A percentile compares a stretch with the other conserved stretches of the same genome.
Conservation (phyloP, 768 basidiomycete species). For the Multifurca ochricompacta region DNA sequence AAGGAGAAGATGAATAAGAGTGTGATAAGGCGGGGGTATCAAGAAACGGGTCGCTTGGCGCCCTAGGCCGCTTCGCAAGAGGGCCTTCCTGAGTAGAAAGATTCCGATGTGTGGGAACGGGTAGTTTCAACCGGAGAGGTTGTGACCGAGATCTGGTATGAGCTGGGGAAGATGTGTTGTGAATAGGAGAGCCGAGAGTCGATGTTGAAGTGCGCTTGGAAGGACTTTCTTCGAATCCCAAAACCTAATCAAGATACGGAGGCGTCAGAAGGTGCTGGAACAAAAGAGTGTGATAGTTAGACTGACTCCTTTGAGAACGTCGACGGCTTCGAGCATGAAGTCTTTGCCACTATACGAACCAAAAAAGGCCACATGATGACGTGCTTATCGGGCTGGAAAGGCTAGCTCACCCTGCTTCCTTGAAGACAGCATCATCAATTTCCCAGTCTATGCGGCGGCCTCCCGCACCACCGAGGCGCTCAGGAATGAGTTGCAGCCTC, state of each 20-base stretch:
- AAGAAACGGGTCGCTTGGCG: constrained; percentile 73
- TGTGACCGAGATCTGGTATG: constrained; percentile 54
- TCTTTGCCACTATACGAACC: constrained; percentile 66
- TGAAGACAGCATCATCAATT: constrained; percentile 89
- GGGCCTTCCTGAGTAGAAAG: constrained; percentile 36
- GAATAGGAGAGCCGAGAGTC: constrained; percentile 29
- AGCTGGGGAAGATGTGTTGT: constrained; percentile 32
- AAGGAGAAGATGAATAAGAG: constrained; percentile 47
- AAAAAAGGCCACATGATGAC: constrained; percentile 19
- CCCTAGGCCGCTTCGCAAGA: constrained; percentile 57
- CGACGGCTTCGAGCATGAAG: constrained; percentile 89
- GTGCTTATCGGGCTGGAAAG: constrained; percentile 15
- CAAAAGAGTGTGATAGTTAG: constrained; percentile 26
- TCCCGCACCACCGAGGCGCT: constrained; percentile 76
- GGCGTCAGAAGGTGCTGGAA: constrained; percentile 9
- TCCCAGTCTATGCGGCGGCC: constrained; percentile 73
- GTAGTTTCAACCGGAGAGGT: constrained; percentile 35
- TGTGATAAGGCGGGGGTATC: constrained; percentile 58
- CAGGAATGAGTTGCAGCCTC: constrained; percentile 74
- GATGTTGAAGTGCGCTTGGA: constrained; percentile 20
- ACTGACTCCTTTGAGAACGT: constrained; percentile 83
- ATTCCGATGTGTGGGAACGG: constrained; percentile 22
- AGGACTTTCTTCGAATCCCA: constrained; percentile 68
- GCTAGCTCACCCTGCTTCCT: constrained; percentile 79
- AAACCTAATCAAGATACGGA: constrained; percentile 32